Base-by-base conservation (phyloP, 2,329 filamentous ascomycete genomes). In the Sporothrix schenckii region DNA sequence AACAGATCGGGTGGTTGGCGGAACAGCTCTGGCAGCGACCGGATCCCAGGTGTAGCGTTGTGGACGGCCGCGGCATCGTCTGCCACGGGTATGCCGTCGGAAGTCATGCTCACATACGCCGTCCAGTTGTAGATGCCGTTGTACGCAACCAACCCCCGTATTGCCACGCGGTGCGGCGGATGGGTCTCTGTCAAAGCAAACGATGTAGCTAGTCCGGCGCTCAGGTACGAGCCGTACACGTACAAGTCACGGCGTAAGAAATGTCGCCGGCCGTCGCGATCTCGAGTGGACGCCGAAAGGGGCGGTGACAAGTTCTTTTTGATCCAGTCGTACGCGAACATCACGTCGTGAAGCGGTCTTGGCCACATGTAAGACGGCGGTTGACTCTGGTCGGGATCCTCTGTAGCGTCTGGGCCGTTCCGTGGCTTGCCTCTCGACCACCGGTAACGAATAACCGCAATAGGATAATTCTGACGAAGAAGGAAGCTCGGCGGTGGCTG, bases 41-140 rank as follows among this genome's bases (percentile, higher is more conserved):
- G 71, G 4, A 58, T 66, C 3, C 70, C 69, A 0, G 79, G 76
- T 39, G 81, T 72, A 44, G 78, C 77, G 7, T 78, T 73, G 52
- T 80, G 72, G 52, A 77, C 71, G 16, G 79, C 76, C 41, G 84
- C 75, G 68, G 80, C 77, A 1, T 81, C 78, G 13, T 70, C 70
- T 0, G 66, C 68, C 16, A 67, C 47, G 1, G 50, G 65, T 0
- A 71, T 39, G 4, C 61, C 56, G 24, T 66, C 66, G 3, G 47
- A 24, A 1, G 27, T 53, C 44, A 19, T 80, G 77, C 71, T 74
- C 4, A 77, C 73, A 71, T 89, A 86, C 76, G 81, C 85, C 70
- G 86, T 87, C 88, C 88, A 90, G 79, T 90, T 85, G 78, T 88
- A 90, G 71, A 90, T 82, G 54, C 87, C 88, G 73, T 90, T 87